Evolutionary conservation across 2,329 filamentous ascomycete genomes (phyloP).

Genomic region (Raffaelea deltoideospora): DNA sequence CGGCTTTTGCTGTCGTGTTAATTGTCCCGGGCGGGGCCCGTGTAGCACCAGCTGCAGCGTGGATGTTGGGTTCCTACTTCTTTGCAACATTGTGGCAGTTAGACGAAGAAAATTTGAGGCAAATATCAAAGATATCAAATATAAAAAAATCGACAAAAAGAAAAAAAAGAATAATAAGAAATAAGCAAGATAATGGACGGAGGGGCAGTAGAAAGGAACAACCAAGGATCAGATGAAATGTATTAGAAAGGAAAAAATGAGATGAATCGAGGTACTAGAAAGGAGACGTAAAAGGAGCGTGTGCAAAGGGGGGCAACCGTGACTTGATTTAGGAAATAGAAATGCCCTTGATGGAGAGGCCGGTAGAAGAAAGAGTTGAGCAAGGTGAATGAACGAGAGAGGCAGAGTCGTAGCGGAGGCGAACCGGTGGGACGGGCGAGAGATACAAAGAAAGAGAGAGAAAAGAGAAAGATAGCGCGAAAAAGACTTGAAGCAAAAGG

Average conservation of each 20-base stretch:
- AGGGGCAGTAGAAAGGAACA: neutral
- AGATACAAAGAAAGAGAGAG: neutral
- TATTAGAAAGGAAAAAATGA: neutral
- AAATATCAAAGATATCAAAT: neutral
- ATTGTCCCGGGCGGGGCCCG: no score
- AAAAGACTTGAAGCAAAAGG: neutral
- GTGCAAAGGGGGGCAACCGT: neutral
- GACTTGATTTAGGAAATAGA: neutral
- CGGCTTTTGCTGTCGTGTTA: neutral
- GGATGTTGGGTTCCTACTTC: neutral
- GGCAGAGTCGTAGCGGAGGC: no score
- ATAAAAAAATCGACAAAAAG: neutral
- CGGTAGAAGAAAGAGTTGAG: neutral
- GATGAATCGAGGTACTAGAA: neutral
- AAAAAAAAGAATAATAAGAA: neutral
- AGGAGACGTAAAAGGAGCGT: neutral
- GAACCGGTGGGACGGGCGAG: no score
- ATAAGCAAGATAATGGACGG: neutral
- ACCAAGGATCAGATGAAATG: neutral
- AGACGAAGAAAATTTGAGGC: neutral
- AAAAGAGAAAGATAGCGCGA: neutral
- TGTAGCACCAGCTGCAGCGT: no score
- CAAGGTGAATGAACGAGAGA: no score
- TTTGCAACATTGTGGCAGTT: slow-evolving; percentile 1
- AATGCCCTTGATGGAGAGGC: neutral